Conservation (phyloP, 148 eudicot species). For the Nepenthes gracilis region DNA sequence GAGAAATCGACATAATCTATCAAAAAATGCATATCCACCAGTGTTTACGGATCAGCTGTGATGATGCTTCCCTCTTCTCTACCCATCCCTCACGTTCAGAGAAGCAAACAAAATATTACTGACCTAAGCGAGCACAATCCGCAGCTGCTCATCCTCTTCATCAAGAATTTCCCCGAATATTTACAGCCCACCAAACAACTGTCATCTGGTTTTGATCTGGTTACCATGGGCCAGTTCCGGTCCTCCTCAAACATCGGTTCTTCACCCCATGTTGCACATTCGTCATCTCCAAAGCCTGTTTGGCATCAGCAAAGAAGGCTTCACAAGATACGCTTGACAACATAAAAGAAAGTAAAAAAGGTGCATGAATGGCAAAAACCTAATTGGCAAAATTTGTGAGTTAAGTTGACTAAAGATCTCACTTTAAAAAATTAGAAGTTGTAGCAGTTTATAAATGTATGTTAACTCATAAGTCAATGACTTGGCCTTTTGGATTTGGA, state of each 20-base stretch:
- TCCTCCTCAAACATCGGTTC: constrained; percentile 56
- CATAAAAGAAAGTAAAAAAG: neutral
- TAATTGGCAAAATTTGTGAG: too few relatives aligned
- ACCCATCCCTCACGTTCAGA: neutral
- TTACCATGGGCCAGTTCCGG: constrained; percentile 88
- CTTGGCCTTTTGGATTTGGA: too few relatives aligned
- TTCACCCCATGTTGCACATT: constrained; percentile 39
- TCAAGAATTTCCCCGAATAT: constrained; percentile 18
- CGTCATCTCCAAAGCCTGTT: constrained; percentile 61
- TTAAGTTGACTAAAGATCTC: too few relatives aligned
- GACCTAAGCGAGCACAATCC: constrained; percentile 1
- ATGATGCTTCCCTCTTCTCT: neutral
- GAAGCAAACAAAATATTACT: constrained; percentile 2
- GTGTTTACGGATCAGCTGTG: neutral
- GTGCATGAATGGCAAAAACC: neutral
- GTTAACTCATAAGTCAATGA: too few relatives aligned
- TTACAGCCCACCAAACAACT: constrained; percentile 20
- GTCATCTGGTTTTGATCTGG: neutral
- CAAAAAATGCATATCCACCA: constrained; percentile 9
- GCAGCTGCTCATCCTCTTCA: constrained; percentile 8
- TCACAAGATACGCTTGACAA: neutral
- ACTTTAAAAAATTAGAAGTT: too few relatives aligned
- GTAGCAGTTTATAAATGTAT: too few relatives aligned
- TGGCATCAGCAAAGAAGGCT: neutral
- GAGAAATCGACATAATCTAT: constrained; percentile 7